A percentile compares a stretch with the other conserved stretches of the same genome.
These are phyloP conservation scores for Vigna mungo DNA, from an alignment of 306 rosid genomes.

Conservation along the genomic window DNA sequence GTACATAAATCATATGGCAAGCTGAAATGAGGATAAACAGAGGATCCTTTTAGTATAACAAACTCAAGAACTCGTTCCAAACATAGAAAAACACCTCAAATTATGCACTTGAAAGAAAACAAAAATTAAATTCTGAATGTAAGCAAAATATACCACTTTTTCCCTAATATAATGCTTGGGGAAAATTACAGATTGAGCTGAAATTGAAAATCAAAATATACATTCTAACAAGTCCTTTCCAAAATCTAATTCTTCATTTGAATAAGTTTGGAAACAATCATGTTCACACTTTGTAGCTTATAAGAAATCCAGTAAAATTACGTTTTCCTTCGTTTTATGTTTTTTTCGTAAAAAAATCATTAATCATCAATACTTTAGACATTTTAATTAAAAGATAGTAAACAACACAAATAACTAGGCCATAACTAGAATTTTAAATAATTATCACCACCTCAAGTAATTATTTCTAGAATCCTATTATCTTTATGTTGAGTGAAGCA, in stretches of 20 bases:
- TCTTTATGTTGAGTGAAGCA: neutral
- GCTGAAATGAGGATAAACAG: neutral
- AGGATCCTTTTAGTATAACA: neutral
- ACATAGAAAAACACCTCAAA: neutral
- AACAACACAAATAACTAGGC: neutral
- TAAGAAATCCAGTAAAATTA: neutral
- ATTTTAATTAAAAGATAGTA: neutral
- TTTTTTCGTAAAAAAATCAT: neutral
- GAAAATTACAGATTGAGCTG: neutral
- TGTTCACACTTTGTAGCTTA: neutral
- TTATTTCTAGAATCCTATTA: neutral
- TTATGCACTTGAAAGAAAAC: neutral
- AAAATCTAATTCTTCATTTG: neutral
- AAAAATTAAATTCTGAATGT: neutral
- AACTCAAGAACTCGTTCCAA: neutral
- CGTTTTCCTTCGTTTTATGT: neutral
- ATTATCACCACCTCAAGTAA: neutral
- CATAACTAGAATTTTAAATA: conserved; percentile 8
- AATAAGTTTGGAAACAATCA: conserved; percentile 2
- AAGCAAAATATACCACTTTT: neutral
- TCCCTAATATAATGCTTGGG: neutral
- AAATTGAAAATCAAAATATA: neutral
- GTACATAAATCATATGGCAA: conserved; percentile 1
- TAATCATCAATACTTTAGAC: neutral
- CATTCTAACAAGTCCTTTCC: neutral